phyloP scores from a whole-genome alignment of 768 basidiomycete genomes.

The Suillus paluster region DNA sequence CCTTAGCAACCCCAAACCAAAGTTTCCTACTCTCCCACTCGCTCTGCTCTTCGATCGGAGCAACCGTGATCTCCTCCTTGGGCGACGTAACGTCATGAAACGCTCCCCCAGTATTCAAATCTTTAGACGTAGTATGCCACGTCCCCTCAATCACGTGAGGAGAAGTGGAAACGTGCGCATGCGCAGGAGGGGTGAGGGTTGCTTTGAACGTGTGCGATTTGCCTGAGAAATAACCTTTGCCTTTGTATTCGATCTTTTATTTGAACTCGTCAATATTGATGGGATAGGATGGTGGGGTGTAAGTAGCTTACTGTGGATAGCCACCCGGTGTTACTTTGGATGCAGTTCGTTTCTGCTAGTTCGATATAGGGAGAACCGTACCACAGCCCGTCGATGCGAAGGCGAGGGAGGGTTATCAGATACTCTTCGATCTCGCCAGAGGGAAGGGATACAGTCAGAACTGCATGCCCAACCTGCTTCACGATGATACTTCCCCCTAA shows the following conservation, averaged over 20 bases:
- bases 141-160: constrained; percentile 74
- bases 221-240: constrained; percentile 94
- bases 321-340: constrained; percentile 69
- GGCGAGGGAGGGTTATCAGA: constrained; percentile 88
- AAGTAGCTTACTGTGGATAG: constrained; percentile 48
- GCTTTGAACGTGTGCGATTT: constrained; percentile 95
- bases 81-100: constrained; percentile 81
- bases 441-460: constrained; percentile 69
- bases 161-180: constrained; percentile 42
- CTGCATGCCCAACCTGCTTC: constrained; percentile 94
- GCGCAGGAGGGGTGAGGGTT: constrained; percentile 56
- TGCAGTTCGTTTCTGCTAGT: constrained; percentile 80
- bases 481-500: constrained; percentile 78
- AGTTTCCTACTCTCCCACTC: constrained; percentile 87
- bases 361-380: constrained; percentile 92
- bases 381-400: constrained; percentile 95
- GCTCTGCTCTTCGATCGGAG: constrained; percentile 63
- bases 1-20: constrained; percentile 87
- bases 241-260: constrained; percentile 93
- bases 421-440: constrained; percentile 67
- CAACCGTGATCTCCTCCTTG: constrained; percentile 77
- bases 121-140: constrained; percentile 75
- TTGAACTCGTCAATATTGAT: no score
- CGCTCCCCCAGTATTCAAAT: constrained; percentile 43
- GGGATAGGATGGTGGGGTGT: neutral